phyloP scores from a whole-genome alignment of 768 basidiomycete species.

The Plicaturopsis crispa region DNA sequence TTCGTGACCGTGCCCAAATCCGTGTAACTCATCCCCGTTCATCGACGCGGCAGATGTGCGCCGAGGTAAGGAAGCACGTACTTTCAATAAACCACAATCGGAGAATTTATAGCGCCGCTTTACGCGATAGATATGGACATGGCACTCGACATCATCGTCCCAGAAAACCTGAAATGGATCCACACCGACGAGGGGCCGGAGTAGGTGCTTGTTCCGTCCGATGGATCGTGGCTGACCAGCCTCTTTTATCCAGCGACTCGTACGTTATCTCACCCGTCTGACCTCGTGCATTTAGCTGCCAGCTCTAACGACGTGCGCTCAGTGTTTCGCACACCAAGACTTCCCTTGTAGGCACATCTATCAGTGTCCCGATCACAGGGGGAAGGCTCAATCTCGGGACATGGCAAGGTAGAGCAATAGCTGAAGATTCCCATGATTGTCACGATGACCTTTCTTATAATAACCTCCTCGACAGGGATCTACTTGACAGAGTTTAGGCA shows the following conservation, averaged over 20 bases:
- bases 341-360: slow-evolving; percentile 73
- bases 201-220: slow-evolving; percentile 34
- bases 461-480: no score
- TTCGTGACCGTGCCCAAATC: neutral
- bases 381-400: slow-evolving; percentile 77
- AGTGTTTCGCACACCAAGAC: slow-evolving; percentile 91
- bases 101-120: slow-evolving; percentile 21
- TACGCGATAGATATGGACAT: slow-evolving; percentile 77
- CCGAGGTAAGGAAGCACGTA: slow-evolving; percentile 22
- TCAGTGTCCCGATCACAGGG: slow-evolving; percentile 79
- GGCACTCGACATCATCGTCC: slow-evolving; percentile 85
- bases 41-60: slow-evolving; percentile 35
- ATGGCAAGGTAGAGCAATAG: slow-evolving; percentile 70
- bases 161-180: slow-evolving; percentile 72
- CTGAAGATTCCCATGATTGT: no score
- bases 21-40: neutral
- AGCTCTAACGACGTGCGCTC: neutral
- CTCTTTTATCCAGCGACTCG: slow-evolving; percentile 55
- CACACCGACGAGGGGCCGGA: slow-evolving; percentile 93
- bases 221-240: slow-evolving; percentile 2
- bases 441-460: no score
- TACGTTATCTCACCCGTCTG: slow-evolving; percentile 18
- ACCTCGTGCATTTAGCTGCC: no score
- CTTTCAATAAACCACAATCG: slow-evolving; percentile 15
- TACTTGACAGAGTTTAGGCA: slow-evolving; percentile 85